Percentiles rank a stretch among this genome's conserved stretches.
phyloP scores from a whole-genome alignment of 371 early-diverging fungal genomes.

The Mucor irregularis region DNA sequence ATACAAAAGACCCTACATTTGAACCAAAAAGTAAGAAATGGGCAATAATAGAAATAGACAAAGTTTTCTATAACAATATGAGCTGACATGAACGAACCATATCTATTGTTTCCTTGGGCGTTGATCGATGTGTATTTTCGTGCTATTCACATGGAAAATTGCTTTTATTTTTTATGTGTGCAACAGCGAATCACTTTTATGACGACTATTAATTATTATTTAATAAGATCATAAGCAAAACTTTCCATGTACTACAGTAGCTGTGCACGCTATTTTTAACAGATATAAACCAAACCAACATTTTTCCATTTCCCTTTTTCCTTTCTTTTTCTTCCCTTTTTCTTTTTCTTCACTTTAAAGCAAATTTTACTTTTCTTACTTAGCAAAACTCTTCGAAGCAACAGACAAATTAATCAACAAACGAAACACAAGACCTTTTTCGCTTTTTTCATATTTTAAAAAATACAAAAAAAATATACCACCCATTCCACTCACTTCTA shows the following conservation, averaged over 20 bases:
- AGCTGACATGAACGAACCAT: not conserved
- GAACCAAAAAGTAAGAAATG: too few relatives aligned
- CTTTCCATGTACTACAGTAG: too few relatives aligned
- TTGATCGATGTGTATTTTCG: not conserved
- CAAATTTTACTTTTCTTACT: not conserved
- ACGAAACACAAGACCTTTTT: not conserved
- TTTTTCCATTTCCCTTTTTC: slow-evolving; percentile 1
- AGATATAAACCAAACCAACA: not conserved
- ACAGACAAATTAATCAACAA: too few relatives aligned
- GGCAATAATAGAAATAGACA: too few relatives aligned
- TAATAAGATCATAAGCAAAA: too few relatives aligned
- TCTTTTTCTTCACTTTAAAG: not conserved
- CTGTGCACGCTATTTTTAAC: too few relatives aligned
- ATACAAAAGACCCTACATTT: too few relatives aligned
- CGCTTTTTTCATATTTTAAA: not conserved
- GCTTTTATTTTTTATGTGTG: not conserved
- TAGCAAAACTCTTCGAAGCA: not conserved
- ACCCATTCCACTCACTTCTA: slow-evolving; percentile 30
- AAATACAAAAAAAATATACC: slow-evolving; percentile 4
- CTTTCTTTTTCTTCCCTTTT: slow-evolving; percentile 1
- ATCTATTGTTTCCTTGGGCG: not conserved
- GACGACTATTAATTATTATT: too few relatives aligned
- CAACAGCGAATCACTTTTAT: too few relatives aligned
- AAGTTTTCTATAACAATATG: not conserved
- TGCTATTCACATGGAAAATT: not conserved